Percentiles rank a stretch among this genome's conserved stretches.
phyloP scores from a whole-genome alignment of 2,329 filamentous ascomycete species.

The Lachnellula cervina region DNA sequence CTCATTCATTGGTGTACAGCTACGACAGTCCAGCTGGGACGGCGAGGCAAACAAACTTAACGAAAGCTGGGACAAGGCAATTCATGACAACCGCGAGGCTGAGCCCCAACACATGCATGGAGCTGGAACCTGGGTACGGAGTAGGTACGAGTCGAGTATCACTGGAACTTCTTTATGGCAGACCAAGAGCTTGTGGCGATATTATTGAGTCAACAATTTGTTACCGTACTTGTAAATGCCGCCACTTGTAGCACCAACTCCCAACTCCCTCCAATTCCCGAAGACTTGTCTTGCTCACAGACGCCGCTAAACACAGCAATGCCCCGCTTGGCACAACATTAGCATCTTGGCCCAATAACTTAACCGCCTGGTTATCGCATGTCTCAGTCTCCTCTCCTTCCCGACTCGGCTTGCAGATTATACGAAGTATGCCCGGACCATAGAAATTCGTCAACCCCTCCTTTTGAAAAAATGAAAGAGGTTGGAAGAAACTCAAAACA shows the following conservation, averaged over 20 bases:
- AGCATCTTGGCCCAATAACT: conserved; percentile 3
- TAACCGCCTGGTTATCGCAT: not conserved
- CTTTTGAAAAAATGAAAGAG: not conserved
- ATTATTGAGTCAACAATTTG: too few relatives aligned
- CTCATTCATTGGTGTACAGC: not conserved
- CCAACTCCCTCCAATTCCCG: not conserved
- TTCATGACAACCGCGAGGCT: not conserved
- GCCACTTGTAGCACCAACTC: not conserved
- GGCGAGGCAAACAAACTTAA: not conserved
- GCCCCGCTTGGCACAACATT: conserved; percentile 7
- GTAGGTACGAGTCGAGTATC: too few relatives aligned
- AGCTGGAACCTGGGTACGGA: not conserved
- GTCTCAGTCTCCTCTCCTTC: not conserved
- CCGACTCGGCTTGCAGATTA: not conserved
- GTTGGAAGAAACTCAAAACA: not conserved
- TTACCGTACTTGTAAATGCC: too few relatives aligned
- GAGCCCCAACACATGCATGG: not conserved
- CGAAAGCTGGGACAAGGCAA: not conserved
- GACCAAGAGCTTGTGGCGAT: too few relatives aligned
- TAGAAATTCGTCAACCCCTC: not conserved
- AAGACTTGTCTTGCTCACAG: not conserved
- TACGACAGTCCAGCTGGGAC: not conserved
- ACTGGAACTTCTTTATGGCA: too few relatives aligned
- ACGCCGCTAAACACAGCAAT: conserved; percentile 1
- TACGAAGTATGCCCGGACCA: not conserved